Percentiles rank a stretch among this genome's conserved stretches.
Evolutionary conservation across 495 filamentous ascomycete genomes (phyloP).

Genomic region (Filosporella fistucella): DNA sequence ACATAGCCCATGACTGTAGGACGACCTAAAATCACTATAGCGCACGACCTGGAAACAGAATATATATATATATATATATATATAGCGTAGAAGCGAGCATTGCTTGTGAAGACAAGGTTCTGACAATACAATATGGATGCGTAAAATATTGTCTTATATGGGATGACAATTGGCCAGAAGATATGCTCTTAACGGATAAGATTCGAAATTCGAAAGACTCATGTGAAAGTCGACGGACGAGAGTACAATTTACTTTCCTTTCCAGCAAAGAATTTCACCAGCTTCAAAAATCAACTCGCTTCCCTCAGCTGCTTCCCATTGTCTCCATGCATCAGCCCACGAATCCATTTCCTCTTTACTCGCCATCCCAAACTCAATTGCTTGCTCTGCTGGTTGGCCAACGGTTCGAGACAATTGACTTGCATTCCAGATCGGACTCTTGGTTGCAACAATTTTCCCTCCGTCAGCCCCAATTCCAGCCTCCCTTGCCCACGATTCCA

Average conservation of each 20-base stretch:
- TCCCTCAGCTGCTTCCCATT: slow-evolving; percentile 8
- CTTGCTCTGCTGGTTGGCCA: slow-evolving; percentile 1
- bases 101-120: too few relatives aligned
- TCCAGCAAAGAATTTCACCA: slow-evolving; percentile 8
- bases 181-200: too few relatives aligned
- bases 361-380: slow-evolving; percentile 8
- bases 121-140: too few relatives aligned
- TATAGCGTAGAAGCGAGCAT: too few relatives aligned
- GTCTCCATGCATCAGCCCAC: slow-evolving; percentile 3
- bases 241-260: slow-evolving; percentile 5
- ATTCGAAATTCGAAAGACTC: too few relatives aligned
- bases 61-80: too few relatives aligned
- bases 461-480: slow-evolving; percentile 1
- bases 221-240: too few relatives aligned
- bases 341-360: slow-evolving; percentile 8
- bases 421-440: slow-evolving; percentile 1
- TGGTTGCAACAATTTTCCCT: background rate
- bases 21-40: too few relatives aligned
- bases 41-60: too few relatives aligned
- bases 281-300: slow-evolving; percentile 4
- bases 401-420: background rate
- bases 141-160: too few relatives aligned
- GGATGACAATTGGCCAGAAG: too few relatives aligned
- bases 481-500: slow-evolving; percentile 2
- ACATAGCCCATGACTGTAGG: too few relatives aligned